Percentiles rank a stretch among this genome's conserved stretches.
Evolutionary conservation across 805 yeast species (phyloP).

Genomic region (Metschnikowia corniflorae): DNA sequence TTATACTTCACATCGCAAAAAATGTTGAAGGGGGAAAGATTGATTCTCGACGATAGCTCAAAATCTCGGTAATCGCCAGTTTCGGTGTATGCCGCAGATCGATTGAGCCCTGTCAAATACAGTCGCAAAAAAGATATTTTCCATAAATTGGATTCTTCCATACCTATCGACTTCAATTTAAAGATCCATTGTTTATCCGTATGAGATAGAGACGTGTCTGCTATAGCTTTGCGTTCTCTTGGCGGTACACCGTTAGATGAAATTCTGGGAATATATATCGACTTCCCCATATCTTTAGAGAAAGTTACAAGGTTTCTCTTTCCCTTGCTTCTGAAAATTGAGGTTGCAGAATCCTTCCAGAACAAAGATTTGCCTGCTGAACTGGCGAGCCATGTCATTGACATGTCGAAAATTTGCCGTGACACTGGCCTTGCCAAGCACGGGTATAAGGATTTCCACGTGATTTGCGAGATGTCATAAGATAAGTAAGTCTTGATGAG

Average conservation of each 20-base stretch:
- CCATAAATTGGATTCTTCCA: slow-evolving; percentile 75
- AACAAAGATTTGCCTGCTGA: slow-evolving; percentile 63
- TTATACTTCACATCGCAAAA: slow-evolving; percentile 38
- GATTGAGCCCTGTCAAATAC: slow-evolving; percentile 48
- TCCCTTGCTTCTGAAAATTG: slow-evolving; percentile 17
- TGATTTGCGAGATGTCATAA: slow-evolving; percentile 68
- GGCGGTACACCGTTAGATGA: slow-evolving; percentile 3
- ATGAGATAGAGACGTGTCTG: slow-evolving; percentile 42
- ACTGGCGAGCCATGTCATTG: slow-evolving; percentile 68
- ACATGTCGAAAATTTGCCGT: slow-evolving; percentile 58
- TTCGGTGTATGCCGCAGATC: slow-evolving; percentile 9
- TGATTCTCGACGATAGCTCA: slow-evolving; percentile 16
- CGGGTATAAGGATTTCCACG: slow-evolving; percentile 63
- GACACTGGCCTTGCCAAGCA: slow-evolving; percentile 67
- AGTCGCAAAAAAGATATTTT: slow-evolving; percentile 69
- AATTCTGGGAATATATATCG: slow-evolving; percentile 28
- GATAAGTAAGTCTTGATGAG: slow-evolving; percentile 70
- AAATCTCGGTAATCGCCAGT: slow-evolving; percentile 15
- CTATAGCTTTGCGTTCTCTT: not conserved
- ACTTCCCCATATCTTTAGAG: slow-evolving; percentile 34
- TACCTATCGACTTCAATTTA: slow-evolving; percentile 67
- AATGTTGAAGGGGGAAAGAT: slow-evolving; percentile 31
- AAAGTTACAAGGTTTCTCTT: slow-evolving; percentile 23
- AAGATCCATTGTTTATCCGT: slow-evolving; percentile 74
- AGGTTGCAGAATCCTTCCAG: slow-evolving; percentile 55